Conservation (phyloP, 352 stramenopile species). For the Phytophthora meadii region DNA sequence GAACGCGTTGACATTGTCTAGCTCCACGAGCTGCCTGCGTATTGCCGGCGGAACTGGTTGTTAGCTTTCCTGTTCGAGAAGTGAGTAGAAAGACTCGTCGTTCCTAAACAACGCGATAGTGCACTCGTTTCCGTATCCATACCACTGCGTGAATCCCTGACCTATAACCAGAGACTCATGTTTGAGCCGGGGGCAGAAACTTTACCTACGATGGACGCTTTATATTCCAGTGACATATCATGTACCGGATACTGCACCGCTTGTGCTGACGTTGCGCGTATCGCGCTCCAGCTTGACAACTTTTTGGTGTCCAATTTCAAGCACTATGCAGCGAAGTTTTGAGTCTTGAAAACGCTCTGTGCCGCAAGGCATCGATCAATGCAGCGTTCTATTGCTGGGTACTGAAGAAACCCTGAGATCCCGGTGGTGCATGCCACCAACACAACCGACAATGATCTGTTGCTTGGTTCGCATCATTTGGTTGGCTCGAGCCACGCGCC, state of each 20-base stretch:
- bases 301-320: not conserved
- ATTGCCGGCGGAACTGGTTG: slow-evolving; percentile 60
- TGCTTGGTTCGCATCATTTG: too few relatives aligned
- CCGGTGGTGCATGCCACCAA: too few relatives aligned
- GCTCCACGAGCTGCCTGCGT: slow-evolving; percentile 54
- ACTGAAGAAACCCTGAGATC: too few relatives aligned
- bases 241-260: not conserved
- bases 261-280: too few relatives aligned
- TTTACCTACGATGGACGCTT: not conserved
- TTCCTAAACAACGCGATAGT: too few relatives aligned
- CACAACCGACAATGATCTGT: too few relatives aligned
- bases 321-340: too few relatives aligned
- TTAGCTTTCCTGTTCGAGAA: slow-evolving; percentile 2
- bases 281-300: not conserved
- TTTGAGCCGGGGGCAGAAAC: not conserved
- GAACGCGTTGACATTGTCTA: slow-evolving; percentile 59
- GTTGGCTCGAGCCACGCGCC: too few relatives aligned
- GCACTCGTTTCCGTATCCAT: too few relatives aligned
- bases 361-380: too few relatives aligned
- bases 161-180: not conserved
- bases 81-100: not conserved
- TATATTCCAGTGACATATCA: not conserved
- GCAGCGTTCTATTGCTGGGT: too few relatives aligned
- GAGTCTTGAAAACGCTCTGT: too few relatives aligned
- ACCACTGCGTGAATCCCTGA: not conserved